A percentile compares a stretch with the other conserved stretches of the same genome.
Evolutionary conservation across 75 land plant genomes (phyloP).

Genomic region (Cunninghamia lanceolata): DNA sequence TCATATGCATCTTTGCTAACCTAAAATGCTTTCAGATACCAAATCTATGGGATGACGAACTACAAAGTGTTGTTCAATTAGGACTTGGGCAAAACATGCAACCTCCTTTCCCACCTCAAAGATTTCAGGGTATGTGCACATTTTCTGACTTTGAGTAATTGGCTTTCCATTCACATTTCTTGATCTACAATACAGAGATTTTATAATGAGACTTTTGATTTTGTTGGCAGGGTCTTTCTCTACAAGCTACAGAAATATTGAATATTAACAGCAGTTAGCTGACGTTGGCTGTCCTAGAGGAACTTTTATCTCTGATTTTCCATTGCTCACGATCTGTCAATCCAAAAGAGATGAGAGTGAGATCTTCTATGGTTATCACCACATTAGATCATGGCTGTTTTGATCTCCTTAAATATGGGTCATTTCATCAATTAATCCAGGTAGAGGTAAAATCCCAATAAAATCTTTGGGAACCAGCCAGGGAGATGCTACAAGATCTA

Average conservation of each 20-base stretch:
- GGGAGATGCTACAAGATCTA: not conserved
- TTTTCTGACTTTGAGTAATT: not conserved
- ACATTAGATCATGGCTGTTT: not conserved
- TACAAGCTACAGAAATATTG: constrained; percentile 9
- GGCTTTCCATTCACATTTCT: not conserved
- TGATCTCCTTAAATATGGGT: not conserved
- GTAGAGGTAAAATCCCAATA: not conserved
- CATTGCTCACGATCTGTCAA: not conserved
- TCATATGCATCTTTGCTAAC: not conserved
- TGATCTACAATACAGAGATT: not conserved
- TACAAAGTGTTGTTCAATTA: constrained; percentile 36
- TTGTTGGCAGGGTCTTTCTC: constrained; percentile 8
- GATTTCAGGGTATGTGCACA: not conserved
- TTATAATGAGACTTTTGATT: not conserved
- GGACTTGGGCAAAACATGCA: constrained; percentile 15
- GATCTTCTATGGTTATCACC: not conserved
- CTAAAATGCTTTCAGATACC: constrained; percentile 20
- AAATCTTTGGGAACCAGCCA: not conserved
- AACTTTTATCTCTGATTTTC: not conserved
- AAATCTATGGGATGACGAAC: constrained; percentile 37
- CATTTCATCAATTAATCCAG: not conserved
- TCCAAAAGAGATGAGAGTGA: not conserved
- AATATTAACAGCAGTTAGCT: not conserved
- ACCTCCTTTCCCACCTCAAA: not conserved
- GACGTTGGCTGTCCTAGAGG: not conserved